phyloP scores from a whole-genome alignment of 2,329 filamentous ascomycete species.

The Phialemonium atrogriseum region DNA sequence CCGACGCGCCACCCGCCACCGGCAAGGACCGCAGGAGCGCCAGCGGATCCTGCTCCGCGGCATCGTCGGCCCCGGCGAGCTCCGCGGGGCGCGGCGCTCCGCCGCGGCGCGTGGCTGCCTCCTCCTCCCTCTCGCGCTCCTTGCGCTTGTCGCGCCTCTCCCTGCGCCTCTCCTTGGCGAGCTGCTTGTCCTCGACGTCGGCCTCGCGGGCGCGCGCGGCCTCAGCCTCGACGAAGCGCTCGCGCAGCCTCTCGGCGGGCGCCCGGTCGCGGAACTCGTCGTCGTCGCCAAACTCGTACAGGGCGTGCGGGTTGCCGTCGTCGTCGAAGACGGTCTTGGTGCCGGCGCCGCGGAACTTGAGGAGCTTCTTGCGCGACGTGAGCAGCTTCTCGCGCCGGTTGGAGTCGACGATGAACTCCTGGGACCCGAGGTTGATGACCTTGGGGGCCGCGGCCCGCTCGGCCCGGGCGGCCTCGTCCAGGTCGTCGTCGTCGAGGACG shows the following conservation, averaged over 20 bases:
- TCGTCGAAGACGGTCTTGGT: constrained; percentile 88
- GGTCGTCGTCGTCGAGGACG: constrained; percentile 64
- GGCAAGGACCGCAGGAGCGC: constrained; percentile 51
- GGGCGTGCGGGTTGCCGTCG: constrained; percentile 72
- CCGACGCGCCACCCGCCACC: constrained; percentile 29
- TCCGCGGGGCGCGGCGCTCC: constrained; percentile 18
- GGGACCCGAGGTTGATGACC: constrained; percentile 58
- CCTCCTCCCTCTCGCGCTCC: constrained; percentile 45
- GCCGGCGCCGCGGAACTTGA: constrained; percentile 82
- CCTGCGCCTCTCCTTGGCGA: constrained; percentile 68
- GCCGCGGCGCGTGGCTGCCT: constrained; percentile 19
- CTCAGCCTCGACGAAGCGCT: constrained; percentile 71
- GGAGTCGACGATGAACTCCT: constrained; percentile 78
- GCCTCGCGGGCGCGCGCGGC: constrained; percentile 60
- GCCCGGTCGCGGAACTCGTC: constrained; percentile 70
- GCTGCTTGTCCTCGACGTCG: constrained; percentile 75
- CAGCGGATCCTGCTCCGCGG: constrained; percentile 45
- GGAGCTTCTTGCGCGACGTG: constrained; percentile 86
- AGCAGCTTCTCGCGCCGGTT: constrained; percentile 95
- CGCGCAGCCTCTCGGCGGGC: constrained; percentile 65
- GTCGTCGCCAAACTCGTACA: constrained; percentile 86
- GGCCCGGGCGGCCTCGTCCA: constrained; percentile 40
- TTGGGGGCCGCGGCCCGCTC: constrained; percentile 37
- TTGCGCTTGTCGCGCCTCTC: constrained; percentile 71
- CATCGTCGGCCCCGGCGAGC: constrained; percentile 27